A percentile compares a stretch with the other conserved stretches of the same genome.
Conservation (phyloP, 768 basidiomycete species). For the Russula olivacea region DNA sequence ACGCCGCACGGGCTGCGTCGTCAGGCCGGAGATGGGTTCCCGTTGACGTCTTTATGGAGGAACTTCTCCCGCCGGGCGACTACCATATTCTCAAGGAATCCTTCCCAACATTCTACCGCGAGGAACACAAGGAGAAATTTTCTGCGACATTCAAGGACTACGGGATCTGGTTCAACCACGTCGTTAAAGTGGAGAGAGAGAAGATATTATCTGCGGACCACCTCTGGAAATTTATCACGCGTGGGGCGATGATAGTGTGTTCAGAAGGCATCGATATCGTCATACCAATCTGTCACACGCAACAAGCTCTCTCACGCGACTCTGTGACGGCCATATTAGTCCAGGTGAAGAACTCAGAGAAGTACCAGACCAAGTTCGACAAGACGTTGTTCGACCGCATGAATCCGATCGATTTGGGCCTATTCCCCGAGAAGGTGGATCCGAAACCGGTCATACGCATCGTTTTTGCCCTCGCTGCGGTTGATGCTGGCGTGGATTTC, state of each 20-base stretch:
- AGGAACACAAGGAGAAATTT: background rate
- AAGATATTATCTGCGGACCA: background rate
- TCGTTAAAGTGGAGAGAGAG: background rate
- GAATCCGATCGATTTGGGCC: background rate
- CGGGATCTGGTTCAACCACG: conserved; percentile 1
- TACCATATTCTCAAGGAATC: background rate
- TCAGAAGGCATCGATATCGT: no score
- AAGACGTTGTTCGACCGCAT: background rate
- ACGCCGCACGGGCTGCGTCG: background rate
- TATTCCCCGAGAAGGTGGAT: background rate
- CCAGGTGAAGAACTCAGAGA: background rate
- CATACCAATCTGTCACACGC: background rate
- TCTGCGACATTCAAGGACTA: background rate
- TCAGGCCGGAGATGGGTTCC: background rate
- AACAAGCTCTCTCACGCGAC: background rate
- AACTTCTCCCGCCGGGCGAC: background rate
- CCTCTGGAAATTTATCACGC: no score
- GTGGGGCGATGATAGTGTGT: no score
- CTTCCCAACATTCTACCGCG: background rate
- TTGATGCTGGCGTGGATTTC: background rate
- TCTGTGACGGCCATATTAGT: background rate
- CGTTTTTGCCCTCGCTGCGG: background rate
- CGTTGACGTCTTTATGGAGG: background rate
- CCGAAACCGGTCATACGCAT: background rate
- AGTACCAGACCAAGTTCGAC: no score